Conservation (phyloP, 2,329 filamentous ascomycete species). For the Cordyceps militaris region DNA sequence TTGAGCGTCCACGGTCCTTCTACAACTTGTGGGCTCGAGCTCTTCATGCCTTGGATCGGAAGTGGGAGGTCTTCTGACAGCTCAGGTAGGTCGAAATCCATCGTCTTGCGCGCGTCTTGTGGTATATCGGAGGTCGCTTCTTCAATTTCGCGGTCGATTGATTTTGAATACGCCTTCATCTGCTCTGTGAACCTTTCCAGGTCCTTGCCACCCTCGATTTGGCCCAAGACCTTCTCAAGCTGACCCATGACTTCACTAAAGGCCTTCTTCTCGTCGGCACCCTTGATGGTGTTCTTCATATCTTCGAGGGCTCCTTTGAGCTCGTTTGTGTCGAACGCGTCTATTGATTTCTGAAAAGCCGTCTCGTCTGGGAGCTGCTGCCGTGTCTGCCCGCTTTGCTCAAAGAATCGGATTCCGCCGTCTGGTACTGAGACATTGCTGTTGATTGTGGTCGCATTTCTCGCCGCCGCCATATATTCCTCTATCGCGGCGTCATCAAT, state of each 20-base stretch:
- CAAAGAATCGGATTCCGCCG: slow-evolving; percentile 39
- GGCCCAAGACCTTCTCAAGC: slow-evolving; percentile 25
- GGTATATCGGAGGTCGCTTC: slow-evolving; percentile 25
- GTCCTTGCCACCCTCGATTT: slow-evolving; percentile 26
- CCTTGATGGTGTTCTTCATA: slow-evolving; percentile 31
- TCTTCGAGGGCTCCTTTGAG: slow-evolving; percentile 30
- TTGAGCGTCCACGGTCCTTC: slow-evolving; percentile 30
- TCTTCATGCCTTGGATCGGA: slow-evolving; percentile 15
- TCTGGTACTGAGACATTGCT: neutral
- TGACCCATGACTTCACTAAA: slow-evolving; percentile 30
- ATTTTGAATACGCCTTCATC: slow-evolving; percentile 29
- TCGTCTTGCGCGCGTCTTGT: slow-evolving; percentile 21
- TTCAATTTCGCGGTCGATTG: slow-evolving; percentile 30
- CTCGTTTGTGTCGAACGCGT: slow-evolving; percentile 28
- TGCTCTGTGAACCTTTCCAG: slow-evolving; percentile 28
- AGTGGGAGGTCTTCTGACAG: slow-evolving; percentile 19
- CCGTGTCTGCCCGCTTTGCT: slow-evolving; percentile 34
- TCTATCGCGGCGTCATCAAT: neutral
- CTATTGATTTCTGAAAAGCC: slow-evolving; percentile 34
- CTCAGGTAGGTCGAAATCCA: slow-evolving; percentile 20
- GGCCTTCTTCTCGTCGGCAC: slow-evolving; percentile 27
- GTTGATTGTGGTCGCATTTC: neutral
- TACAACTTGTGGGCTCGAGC: slow-evolving; percentile 28
- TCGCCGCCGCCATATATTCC: neutral
- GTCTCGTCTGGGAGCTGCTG: slow-evolving; percentile 32